Percentiles rank a stretch among this genome's conserved stretches.
These are phyloP conservation scores for Suhomyces atakaporum DNA, from an alignment of 1,139 yeast genomes.

Conservation along the genomic window DNA sequence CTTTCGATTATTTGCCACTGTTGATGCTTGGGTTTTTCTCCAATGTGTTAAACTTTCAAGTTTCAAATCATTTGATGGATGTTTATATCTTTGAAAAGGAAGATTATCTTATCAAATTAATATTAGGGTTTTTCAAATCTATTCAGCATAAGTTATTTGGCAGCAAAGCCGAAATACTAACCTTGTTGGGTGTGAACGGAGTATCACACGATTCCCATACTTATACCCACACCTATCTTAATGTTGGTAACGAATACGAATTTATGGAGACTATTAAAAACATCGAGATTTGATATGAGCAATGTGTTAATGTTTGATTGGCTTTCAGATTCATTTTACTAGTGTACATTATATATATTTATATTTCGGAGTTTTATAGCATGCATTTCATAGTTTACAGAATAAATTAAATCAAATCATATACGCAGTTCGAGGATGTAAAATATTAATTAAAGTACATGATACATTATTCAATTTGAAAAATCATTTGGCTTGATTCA, in stretches of 20 bases:
- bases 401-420: not conserved
- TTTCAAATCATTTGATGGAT: slow-evolving; percentile 47
- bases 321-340: not conserved
- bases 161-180: slow-evolving; percentile 44
- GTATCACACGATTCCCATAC: slow-evolving; percentile 12
- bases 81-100: slow-evolving; percentile 59
- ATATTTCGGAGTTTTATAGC: slow-evolving; percentile 2
- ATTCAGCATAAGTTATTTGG: slow-evolving; percentile 58
- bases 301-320: not conserved
- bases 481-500: slow-evolving; percentile 40
- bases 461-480: slow-evolving; percentile 5
- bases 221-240: slow-evolving; percentile 31
- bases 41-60: slow-evolving; percentile 27
- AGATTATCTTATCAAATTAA: slow-evolving; percentile 46
- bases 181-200: slow-evolving; percentile 32
- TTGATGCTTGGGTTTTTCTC: slow-evolving; percentile 24
- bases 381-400: slow-evolving; percentile 1
- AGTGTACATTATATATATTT: not conserved
- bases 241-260: slow-evolving; percentile 52
- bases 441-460: not conserved
- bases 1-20: slow-evolving; percentile 28
- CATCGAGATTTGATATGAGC: slow-evolving; percentile 11
- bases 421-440: not conserved
- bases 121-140: slow-evolving; percentile 49
- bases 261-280: slow-evolving; percentile 45